Base-by-base conservation (phyloP, 2,329 filamentous ascomycete species). In the Cephalotrichum gorgonifer region DNA sequence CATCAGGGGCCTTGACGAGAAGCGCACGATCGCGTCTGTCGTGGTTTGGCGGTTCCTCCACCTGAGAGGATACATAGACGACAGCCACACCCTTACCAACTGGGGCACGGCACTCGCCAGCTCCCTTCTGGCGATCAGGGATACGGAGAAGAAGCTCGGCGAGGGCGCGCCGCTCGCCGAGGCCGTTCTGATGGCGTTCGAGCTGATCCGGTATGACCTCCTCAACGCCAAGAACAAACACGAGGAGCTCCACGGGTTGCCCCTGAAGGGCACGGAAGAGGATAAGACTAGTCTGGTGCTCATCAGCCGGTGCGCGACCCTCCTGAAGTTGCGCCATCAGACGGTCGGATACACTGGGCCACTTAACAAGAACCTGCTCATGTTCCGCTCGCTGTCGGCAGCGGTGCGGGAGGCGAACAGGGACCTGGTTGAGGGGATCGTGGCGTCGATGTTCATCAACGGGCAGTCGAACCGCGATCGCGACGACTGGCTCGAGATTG, bases 271-370 rank as follows among this genome's bases (percentile, higher is more conserved):
- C 41, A 67, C 63, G 62, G 86, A 86, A 4, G 80, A 86, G 38
- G 89, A 95, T 55, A 88, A 86, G 62, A 74, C 78, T 28, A 85
- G 84, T 58, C 81, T 89, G 42, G 76, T 93, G 49, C 75, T 98
- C 42, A 82, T 97, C 58, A 93, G 89, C 56, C 85, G 93, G 35
- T 85, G 90, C 53, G 87, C 90, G 14, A 89, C 86, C 48, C 73
- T 97, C 51, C 78, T 89, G 47, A 88, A 86, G 60, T 74, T 97
- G 53, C 80, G 83, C 28, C 93, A 98, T 63, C 79, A 87, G 57
- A 75, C 78, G 3, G 90, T 91, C 56, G 93, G 93, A 27, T 98
- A 96, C 66, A 96, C 91, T 2, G 93, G 93, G 1, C 91, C 93
- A 1, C 75, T 98, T 1, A 95, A 89, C 72, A 85, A 93, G 64